Base-by-base conservation (phyloP, 805 yeast genomes). In the Suhomyces tanzawaensis region DNA sequence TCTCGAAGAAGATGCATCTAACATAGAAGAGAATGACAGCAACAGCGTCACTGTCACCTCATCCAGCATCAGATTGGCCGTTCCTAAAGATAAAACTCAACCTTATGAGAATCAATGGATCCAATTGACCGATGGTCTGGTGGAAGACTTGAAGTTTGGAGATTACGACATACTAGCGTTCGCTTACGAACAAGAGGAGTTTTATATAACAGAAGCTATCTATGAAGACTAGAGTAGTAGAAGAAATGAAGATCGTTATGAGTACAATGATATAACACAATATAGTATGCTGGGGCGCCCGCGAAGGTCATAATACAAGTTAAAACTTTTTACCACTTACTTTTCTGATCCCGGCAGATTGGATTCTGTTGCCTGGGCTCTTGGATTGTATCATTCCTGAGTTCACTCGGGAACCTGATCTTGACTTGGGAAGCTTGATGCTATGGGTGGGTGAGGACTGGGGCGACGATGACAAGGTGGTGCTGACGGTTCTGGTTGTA, bases 401-500 rank as follows among this genome's bases (percentile, higher is more conserved):
- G 24, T 41, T 49, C 4, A 45, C 52, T 36, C 62, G 44, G 8
- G 60, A 24, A 38, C 48, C 33, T 4, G 58, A 51, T 29, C 59
- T 41, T 6, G 60, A 48, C 35, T 57, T 57, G 7, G 63, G 56
- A 12, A 57, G 42, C 42, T 50, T 54, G 26, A 57, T 48, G 14
- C 32, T 26, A n/a, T 43, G 36, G 16, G 44, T 33, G 4, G 60
- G 58, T 4, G 64, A 53, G 5, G 65, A 48, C n/a, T 49, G 53
- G 13, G 69, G 70, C 7, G 68, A 57, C 12, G 62, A 55, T 22
- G 60, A 52, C 37, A 62, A 48, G 2, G 68, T 62, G 2, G 65
- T 59, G 47, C 78, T 72, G 4, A 73, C 72, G 1, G 76, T 72
- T 5, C 76, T 62, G 7, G 79, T 73, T 5, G 76, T 74, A 3